Evolutionary conservation across 1,284 basidiomycete species (phyloP).

Genomic region (Cutaneotrichosporon dermatis): DNA sequence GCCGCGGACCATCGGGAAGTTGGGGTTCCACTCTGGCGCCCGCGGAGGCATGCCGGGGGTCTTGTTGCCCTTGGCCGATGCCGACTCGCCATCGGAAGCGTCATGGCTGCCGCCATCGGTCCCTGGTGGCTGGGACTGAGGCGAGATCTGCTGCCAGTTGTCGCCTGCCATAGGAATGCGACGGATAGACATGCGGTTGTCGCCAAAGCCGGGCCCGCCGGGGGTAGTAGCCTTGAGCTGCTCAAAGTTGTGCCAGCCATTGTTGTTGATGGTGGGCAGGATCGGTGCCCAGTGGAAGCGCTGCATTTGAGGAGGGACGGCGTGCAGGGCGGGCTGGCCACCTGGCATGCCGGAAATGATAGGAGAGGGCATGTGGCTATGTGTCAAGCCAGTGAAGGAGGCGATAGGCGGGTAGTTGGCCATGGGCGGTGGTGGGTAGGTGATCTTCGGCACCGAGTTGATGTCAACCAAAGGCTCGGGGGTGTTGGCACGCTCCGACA

Average conservation of each 20-base stretch:
- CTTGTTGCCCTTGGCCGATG: constrained; percentile 4
- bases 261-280: constrained; percentile 27
- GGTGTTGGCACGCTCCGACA: constrained; percentile 12
- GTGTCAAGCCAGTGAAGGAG: constrained; percentile 7
- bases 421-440: constrained; percentile 12
- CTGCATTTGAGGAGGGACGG: constrained; percentile 37
- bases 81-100: constrained; percentile 4
- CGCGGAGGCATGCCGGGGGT: not conserved
- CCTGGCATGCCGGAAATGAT: constrained; percentile 5
- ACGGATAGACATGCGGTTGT: constrained; percentile 15
- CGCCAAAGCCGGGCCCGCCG: constrained; percentile 3
- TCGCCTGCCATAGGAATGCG: constrained; percentile 4
- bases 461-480: constrained; percentile 29
- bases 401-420: constrained; percentile 16
- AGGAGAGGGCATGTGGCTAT: constrained; percentile 9
- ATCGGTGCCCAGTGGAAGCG: constrained; percentile 42
- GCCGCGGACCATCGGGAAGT: constrained; percentile 1
- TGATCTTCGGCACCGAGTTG: constrained; percentile 28
- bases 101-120: constrained; percentile 21
- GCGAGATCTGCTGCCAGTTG: not conserved
- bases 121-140: constrained; percentile 22
- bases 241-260: constrained; percentile 21
- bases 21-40: not conserved
- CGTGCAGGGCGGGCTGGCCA: constrained; percentile 21
- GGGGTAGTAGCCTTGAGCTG: constrained; percentile 15